phyloP scores from a whole-genome alignment of 139 green algal genomes.

The Chlamydomonas sp. region DNA sequence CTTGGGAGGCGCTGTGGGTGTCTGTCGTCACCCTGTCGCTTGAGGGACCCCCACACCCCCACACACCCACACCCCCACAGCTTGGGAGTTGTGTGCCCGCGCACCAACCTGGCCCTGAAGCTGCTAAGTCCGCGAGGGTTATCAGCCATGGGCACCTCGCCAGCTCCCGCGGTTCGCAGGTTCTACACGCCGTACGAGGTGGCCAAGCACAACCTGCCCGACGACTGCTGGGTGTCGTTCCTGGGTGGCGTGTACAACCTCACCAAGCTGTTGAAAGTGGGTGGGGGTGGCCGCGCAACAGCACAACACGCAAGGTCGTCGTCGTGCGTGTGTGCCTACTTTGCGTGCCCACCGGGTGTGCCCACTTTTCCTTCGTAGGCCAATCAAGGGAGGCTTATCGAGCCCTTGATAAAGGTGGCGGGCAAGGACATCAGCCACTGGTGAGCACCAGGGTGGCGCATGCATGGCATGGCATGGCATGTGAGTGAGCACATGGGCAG shows the following conservation, averaged over 20 bases:
- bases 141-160: too few species aligned
- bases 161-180: too few species aligned
- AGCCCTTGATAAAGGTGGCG: slow-evolving; percentile 53
- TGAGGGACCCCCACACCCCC: too few species aligned
- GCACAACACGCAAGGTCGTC: slow-evolving; percentile 4
- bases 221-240: slow-evolving; percentile 69
- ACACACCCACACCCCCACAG: too few species aligned
- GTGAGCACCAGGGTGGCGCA: slow-evolving; percentile 25
- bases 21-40: too few species aligned
- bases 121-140: too few species aligned
- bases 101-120: too few species aligned
- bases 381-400: slow-evolving; percentile 36
- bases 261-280: slow-evolving; percentile 44
- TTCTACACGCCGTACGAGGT: slow-evolving; percentile 57
- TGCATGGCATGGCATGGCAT: slow-evolving; percentile 4
- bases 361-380: too few species aligned
- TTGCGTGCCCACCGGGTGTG: too few species aligned
- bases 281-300: neutral
- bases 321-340: too few species aligned
- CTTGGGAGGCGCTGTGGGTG: too few species aligned
- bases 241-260: slow-evolving; percentile 56
- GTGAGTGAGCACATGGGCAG: neutral
- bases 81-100: too few species aligned
- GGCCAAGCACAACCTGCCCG: slow-evolving; percentile 48
- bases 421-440: slow-evolving; percentile 69